Percentiles rank a stretch among this genome's conserved stretches.
Conservation (phyloP, 306 rosid genomes). For the Cotoneaster glaucophyllus region DNA sequence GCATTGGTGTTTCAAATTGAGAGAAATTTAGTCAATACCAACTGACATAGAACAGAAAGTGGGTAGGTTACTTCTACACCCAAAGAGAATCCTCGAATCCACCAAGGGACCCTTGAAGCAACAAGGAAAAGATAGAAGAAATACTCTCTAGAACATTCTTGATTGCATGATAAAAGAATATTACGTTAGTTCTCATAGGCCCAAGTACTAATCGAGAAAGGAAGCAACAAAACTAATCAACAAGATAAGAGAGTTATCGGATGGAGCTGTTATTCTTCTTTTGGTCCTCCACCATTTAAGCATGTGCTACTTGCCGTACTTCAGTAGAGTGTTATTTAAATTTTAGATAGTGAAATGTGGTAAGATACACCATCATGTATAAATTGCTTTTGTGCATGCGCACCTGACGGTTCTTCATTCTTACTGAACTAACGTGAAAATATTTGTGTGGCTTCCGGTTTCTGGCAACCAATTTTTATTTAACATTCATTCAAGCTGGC, state of each 20-base stretch:
- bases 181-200: not conserved
- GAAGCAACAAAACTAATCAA: not conserved
- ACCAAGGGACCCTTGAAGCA: not conserved
- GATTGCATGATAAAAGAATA: not conserved
- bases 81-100: not conserved
- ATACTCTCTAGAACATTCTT: not conserved
- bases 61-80: not conserved
- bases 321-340: not conserved
- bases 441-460: not conserved
- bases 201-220: not conserved
- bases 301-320: not conserved
- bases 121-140: not conserved
- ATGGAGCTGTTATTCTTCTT: not conserved
- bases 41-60: not conserved
- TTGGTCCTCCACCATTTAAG: not conserved
- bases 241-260: not conserved
- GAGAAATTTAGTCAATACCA: not conserved
- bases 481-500: not conserved
- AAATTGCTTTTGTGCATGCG: not conserved
- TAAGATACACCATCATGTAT: not conserved
- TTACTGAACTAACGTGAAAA: not conserved
- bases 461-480: not conserved
- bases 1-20: not conserved
- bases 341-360: not conserved
- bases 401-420: too few species aligned